A percentile compares a stretch with the other conserved stretches of the same genome.
Evolutionary conservation across 176 grass and related monocot genomes (phyloP).

Genomic region (Eremochloa ophiuroides): DNA sequence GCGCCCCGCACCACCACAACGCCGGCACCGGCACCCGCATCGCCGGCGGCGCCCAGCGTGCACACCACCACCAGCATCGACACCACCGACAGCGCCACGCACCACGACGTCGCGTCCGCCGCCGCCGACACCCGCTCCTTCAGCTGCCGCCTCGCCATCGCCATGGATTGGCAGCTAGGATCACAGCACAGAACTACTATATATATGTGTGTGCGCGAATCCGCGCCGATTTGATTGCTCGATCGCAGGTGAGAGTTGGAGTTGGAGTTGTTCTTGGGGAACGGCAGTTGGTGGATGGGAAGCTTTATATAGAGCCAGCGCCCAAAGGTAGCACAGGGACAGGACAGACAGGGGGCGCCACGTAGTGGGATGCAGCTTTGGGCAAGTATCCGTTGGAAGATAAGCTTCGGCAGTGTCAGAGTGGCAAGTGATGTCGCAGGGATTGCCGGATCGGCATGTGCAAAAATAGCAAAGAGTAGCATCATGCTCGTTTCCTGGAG

Average conservation of each 20-base stretch:
- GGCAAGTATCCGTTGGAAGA: constrained; percentile 44
- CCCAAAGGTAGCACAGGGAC: no score
- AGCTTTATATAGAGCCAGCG: neutral
- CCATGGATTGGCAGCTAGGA: neutral
- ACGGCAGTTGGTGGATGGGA: neutral
- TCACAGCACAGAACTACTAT: neutral
- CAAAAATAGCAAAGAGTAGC: constrained; percentile 22
- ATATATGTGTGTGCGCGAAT: no score
- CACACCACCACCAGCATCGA: constrained; percentile 60
- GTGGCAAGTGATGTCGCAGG: neutral
- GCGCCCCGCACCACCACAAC: constrained; percentile 33
- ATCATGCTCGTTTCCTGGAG: neutral
- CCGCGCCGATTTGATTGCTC: neutral
- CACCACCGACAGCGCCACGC: constrained; percentile 45
- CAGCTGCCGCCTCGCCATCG: constrained; percentile 19
- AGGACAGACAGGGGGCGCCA: no score
- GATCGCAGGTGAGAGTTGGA: neutral
- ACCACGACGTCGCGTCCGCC: constrained; percentile 71
- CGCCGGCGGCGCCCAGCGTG: constrained; percentile 15
- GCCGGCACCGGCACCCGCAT: neutral
- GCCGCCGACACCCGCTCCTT: neutral
- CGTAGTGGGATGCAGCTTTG: neutral
- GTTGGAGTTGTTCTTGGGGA: neutral
- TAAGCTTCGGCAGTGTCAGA: neutral
- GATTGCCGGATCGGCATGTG: neutral